Evolutionary conservation across 495 filamentous ascomycete species (phyloP), one percentile per base, ranked within the genome.

Genomic region (Delitschia confertaspora): DNA sequence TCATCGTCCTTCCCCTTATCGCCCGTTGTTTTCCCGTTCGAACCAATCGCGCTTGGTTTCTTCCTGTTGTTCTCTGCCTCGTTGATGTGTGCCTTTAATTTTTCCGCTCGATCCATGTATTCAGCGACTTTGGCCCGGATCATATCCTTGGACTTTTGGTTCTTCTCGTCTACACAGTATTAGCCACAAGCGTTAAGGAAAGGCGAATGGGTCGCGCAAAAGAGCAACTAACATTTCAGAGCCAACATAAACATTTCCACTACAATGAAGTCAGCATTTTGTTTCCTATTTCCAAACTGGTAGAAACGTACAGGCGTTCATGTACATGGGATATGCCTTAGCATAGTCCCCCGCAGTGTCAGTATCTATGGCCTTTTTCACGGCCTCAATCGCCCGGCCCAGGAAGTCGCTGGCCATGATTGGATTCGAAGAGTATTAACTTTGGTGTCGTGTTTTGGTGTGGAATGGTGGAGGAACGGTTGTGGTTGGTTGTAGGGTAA

Each of bases 51-150:
- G 14, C 78, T 76, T 10, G 83, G 80, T 61, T 85, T 87, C 45
- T 78, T 79, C 54, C 57, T 51, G 42, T 81, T 85, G 32, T 72
- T 69, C 43, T 93, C 87, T 17, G 69, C 69, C 16, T 87, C 79
- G 27, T 79, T 72, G 30, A 98, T 69, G 61, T 95, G 88, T 9
- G 79, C 76, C 67, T 96, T 96, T 34, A 99, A 74, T 69, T 95
- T 95, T 70, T 96, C 91, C 25, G 91, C 89, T 26, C 91, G 83
- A 62, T 93, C 88, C 85, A 99, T 93, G 72, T 99, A 99, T 60
- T 95, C 88, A 53, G 70, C 82, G 1, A 84, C 80, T 68, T 96
- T 96, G 31, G 78, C 76, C 40, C 88, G 80, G 50, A 99, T 95
- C 78, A 94, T 93, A 62, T 93, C 85, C 69, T 98, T 96, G 31